phyloP scores from a whole-genome alignment of 192 early-diverging fungal genomes.

The Chytriomyces hyalinus region DNA sequence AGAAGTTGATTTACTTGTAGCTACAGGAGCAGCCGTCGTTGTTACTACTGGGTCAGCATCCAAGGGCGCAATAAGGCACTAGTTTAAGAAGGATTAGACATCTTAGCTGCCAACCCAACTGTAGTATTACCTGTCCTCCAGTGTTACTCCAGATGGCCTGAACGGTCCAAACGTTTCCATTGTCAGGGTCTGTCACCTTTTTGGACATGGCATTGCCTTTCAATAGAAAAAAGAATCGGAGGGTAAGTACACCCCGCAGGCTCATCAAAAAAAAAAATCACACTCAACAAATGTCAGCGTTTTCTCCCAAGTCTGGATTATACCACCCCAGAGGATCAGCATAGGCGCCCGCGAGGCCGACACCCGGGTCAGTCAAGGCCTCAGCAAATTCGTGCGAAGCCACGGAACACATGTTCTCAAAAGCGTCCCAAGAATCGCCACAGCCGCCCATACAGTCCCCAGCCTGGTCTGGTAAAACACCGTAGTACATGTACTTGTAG shows the following conservation, averaged over 20 bases:
- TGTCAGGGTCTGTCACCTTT: conserved; percentile 19
- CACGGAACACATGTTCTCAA: conserved; percentile 44
- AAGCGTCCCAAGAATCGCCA: conserved; percentile 9
- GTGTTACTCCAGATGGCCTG: conserved; percentile 35
- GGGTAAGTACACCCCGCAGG: neutral
- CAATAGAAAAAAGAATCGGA: neutral
- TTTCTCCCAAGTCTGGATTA: conserved; percentile 33
- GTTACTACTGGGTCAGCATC: too few relatives aligned
- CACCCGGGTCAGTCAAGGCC: conserved; percentile 35
- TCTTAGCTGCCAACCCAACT: neutral
- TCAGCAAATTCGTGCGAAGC: conserved; percentile 46
- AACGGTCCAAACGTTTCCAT: conserved; percentile 32
- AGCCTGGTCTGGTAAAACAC: conserved; percentile 44
- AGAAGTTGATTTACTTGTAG: too few relatives aligned
- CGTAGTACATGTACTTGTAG: conserved; percentile 36
- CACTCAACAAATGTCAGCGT: conserved; percentile 26
- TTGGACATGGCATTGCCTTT: conserved; percentile 27
- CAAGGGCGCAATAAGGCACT: too few relatives aligned
- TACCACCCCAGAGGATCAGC: conserved; percentile 38
- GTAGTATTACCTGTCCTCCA: neutral
- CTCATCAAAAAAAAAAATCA: neutral
- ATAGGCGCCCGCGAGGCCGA: conserved; percentile 24
- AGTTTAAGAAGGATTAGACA: too few relatives aligned
- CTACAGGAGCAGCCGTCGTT: too few relatives aligned
- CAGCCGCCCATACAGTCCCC: conserved; percentile 38